Evolutionary conservation across 495 filamentous ascomycete species (phyloP).

Genomic region (Hypoxylon subgilvum): DNA sequence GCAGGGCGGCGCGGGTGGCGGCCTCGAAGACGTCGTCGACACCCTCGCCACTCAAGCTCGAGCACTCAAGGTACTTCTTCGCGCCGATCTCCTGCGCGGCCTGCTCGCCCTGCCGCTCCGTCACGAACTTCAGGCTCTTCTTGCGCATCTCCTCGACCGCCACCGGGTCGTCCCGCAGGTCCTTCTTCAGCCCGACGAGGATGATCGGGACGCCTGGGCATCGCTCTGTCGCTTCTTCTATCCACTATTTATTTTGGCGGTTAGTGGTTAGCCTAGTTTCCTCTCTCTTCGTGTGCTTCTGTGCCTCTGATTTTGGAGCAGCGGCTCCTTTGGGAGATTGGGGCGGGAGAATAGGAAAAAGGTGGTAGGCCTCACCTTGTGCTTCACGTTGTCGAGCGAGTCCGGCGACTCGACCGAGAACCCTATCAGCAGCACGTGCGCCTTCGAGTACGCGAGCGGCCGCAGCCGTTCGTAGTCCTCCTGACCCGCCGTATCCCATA

Average conservation of each 20-base stretch:
- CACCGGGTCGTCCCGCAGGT: conserved; percentile 90
- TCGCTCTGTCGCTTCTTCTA: conserved; percentile 92
- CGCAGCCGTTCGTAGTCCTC: conserved; percentile 97
- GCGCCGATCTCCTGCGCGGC: conserved; percentile 86
- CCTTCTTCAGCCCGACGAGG: conserved; percentile 96
- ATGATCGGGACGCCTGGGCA: conserved; percentile 95
- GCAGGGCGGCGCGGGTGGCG: conserved; percentile 90
- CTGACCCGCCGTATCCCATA: conserved; percentile 99
- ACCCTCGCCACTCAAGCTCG: conserved; percentile 93
- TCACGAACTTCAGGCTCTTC: conserved; percentile 85
- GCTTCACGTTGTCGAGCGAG: conserved; percentile 96
- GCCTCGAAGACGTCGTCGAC: conserved; percentile 99
- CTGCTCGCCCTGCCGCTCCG: conserved; percentile 76
- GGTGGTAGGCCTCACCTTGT: conserved; percentile 72
- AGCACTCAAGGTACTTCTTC: conserved; percentile 96
- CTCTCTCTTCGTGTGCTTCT: neutral
- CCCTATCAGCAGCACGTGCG: conserved; percentile 95
- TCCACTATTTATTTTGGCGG: conserved; percentile 77
- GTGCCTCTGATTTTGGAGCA: too few species aligned
- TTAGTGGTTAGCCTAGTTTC: conserved; percentile 10
- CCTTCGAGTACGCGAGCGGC: conserved; percentile 94
- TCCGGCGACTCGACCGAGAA: conserved; percentile 96
- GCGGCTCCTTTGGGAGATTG: too few species aligned
- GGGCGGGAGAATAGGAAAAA: neutral
- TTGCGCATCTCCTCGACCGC: conserved; percentile 98